Conservation (phyloP, 2,329 filamentous ascomycete genomes). For the Xylariales sp. region DNA sequence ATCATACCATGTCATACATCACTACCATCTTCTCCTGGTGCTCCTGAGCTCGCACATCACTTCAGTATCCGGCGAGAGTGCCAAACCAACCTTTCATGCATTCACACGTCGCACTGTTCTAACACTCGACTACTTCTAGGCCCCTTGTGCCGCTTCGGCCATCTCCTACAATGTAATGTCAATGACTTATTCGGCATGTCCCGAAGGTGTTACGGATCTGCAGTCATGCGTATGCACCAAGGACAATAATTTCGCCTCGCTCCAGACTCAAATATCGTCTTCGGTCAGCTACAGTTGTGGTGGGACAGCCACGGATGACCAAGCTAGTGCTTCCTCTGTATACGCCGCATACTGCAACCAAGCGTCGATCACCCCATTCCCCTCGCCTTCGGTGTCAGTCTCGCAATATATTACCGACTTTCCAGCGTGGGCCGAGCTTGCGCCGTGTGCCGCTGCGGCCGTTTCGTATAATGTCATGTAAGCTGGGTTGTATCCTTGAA, state of each 20-base stretch:
- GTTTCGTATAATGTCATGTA: constrained; percentile 33
- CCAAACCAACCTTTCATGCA: too few relatives aligned
- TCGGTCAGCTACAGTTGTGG: constrained; percentile 40
- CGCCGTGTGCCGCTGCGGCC: constrained; percentile 36
- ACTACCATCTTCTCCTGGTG: too few relatives aligned
- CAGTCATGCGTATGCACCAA: constrained; percentile 52
- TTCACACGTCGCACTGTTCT: neutral
- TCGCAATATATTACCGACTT: constrained; percentile 47
- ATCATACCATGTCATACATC: too few relatives aligned
- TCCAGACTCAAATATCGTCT: constrained; percentile 32
- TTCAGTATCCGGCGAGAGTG: too few relatives aligned
- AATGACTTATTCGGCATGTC: constrained; percentile 39
- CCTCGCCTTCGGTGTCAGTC: constrained; percentile 38
- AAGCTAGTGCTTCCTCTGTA: constrained; percentile 40
- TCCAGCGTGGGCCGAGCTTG: constrained; percentile 34
- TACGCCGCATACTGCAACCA: constrained; percentile 47
- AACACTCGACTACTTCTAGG: constrained; percentile 26
- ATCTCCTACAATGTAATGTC: constrained; percentile 37
- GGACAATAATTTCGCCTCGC: constrained; percentile 31
- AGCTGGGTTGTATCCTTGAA: constrained; percentile 13
- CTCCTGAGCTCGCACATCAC: too few relatives aligned
- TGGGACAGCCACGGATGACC: constrained; percentile 40
- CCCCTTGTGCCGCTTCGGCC: constrained; percentile 44
- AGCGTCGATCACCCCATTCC: constrained; percentile 29
- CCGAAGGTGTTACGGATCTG: constrained; percentile 36